Evolutionary conservation across 208 protist genomes (phyloP), one percentile per base, ranked within the genome.

Genomic region (Acanthamoeba castellanii): DNA sequence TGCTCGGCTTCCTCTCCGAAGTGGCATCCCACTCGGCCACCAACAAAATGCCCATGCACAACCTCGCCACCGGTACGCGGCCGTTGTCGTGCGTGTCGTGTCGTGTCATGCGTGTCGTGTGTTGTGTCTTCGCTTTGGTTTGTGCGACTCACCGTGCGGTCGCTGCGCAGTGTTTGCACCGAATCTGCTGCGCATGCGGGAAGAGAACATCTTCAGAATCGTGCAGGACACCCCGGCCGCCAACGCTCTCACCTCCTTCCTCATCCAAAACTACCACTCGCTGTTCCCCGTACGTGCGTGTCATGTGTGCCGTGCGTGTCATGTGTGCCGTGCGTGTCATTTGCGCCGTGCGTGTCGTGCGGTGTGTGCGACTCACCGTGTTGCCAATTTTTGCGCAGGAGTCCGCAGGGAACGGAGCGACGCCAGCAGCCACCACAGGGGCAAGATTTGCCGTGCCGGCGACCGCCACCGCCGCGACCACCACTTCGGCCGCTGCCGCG

Each of bases 41-140:
- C 42, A 85, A 45, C 76, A 85, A 85, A 52, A 85, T 85, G 76
- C 42, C 76, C 14, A 45, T 55, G 42, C 32, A 55, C 76, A 85
- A 85, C 76, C 42, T 85, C 22, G 76, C 76, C 76, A 85, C 45
- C n/a, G 76, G 66, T 74, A 74, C 30, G 7, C 8, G 7, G 66
- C 22, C 27, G 7, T 34, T 22, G 7, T 74, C 66, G 11, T 16
- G 11, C 52, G 11, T 57, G n/a, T n/a, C n/a, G n/a, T n/a, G n/a
- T n/a, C n/a, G n/a, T n/a, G n/a, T n/a, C n/a, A n/a, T n/a, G n/a
- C n/a, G n/a, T n/a, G n/a, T n/a, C n/a, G n/a, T n/a, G n/a, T n/a
- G n/a, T n/a, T n/a, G n/a, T n/a, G n/a, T n/a, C n/a, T n/a, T n/a
- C n/a, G n/a, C n/a, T n/a, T n/a, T n/a, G n/a, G n/a, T n/a, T n/a